These are phyloP conservation scores for Xylaria sp. DNA, from an alignment of 2,329 filamentous ascomycete genomes.

Conservation along the genomic window DNA sequence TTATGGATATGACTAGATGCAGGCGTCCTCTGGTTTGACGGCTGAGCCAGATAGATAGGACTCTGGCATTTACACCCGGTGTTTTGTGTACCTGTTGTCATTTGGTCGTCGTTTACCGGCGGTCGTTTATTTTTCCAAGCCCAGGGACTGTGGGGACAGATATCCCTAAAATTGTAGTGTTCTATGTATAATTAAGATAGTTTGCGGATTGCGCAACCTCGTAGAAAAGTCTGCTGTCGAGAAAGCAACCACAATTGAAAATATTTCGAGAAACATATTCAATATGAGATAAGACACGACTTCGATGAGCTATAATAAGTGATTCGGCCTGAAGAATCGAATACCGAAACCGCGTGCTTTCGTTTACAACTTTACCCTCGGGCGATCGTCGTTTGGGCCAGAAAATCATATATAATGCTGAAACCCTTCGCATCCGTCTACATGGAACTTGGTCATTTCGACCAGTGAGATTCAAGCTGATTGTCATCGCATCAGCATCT, in stretches of 20 bases:
- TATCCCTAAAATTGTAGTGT: slow-evolving; percentile 1
- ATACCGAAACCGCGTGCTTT: not conserved
- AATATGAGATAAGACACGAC: not conserved
- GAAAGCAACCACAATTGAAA: not conserved
- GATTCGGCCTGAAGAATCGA: not conserved
- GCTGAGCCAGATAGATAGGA: slow-evolving; percentile 32
- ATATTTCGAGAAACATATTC: not conserved
- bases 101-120: slow-evolving; percentile 24
- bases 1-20: slow-evolving; percentile 34
- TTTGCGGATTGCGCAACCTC: not conserved
- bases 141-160: not conserved
- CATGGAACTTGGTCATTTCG: not conserved
- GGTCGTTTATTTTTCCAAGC: not conserved
- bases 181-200: not conserved
- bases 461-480: slow-evolving; percentile 32
- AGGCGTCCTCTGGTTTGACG: slow-evolving; percentile 25
- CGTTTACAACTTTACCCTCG: not conserved
- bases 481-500: slow-evolving; percentile 31
- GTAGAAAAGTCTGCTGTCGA: not conserved
- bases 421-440: not conserved
- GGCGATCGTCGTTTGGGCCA: not conserved
- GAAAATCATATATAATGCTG: not conserved
- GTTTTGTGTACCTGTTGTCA: slow-evolving; percentile 34
- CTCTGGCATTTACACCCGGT: slow-evolving; percentile 38
- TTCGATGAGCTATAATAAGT: not conserved